These are phyloP conservation scores for Neurospora sp. DNA, from an alignment of 495 filamentous ascomycete species.

Conservation along the genomic window DNA sequence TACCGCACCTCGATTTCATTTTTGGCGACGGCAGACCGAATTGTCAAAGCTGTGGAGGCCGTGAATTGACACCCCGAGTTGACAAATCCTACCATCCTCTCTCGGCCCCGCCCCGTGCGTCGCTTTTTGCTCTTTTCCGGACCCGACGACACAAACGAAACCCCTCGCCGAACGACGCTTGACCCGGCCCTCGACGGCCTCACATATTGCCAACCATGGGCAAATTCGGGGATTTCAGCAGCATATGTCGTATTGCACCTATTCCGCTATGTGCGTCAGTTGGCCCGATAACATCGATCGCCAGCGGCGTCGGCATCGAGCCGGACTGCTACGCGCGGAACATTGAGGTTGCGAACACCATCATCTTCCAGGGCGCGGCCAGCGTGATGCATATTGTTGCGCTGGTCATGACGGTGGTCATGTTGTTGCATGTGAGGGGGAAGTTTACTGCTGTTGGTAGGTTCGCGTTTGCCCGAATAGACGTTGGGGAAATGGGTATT, in stretches of 20 bases:
- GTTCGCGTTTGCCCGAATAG: constrained; percentile 22
- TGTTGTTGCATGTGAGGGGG: constrained; percentile 91
- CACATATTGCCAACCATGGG: constrained; percentile 48
- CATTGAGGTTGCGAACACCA: constrained; percentile 92
- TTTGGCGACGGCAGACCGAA: neutral
- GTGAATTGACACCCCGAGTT: neutral
- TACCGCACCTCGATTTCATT: neutral
- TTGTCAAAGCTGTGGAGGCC: neutral
- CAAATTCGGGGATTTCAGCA: constrained; percentile 73
- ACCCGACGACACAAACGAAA: neutral
- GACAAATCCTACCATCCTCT: neutral
- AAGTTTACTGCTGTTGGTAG: constrained; percentile 98
- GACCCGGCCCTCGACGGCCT: constrained; percentile 5
- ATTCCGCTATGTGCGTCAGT: constrained; percentile 84
- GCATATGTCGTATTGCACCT: constrained; percentile 75
- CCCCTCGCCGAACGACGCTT: neutral
- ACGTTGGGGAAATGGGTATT: neutral
- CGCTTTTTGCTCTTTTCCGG: neutral
- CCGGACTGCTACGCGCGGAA: constrained; percentile 88
- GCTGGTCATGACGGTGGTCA: constrained; percentile 84
- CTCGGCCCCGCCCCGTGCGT: neutral
- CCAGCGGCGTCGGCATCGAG: constrained; percentile 67
- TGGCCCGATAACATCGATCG: constrained; percentile 50
- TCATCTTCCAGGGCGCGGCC: constrained; percentile 91
- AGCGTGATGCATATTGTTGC: constrained; percentile 90